Percentiles rank a stretch among this genome's conserved stretches.
Conservation (phyloP, 1,284 basidiomycete species). For the Fomitopsis pinicola region DNA sequence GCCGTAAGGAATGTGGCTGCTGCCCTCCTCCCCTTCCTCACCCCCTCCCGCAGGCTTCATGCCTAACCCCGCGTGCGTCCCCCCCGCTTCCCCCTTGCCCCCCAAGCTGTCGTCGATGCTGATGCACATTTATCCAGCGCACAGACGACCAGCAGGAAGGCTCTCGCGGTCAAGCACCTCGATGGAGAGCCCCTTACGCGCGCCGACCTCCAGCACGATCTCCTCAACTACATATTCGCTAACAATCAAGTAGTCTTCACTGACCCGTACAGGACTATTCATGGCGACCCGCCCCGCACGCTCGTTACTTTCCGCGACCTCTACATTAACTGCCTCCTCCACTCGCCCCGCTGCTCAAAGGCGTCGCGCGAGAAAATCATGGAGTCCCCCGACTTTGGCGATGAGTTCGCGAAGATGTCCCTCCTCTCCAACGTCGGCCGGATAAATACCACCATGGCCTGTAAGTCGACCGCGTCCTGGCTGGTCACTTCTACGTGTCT, state of each 20-base stretch:
- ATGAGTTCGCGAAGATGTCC: constrained; percentile 82
- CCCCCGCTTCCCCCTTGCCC: neutral
- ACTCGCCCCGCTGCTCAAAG: constrained; percentile 82
- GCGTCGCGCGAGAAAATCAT: constrained; percentile 83
- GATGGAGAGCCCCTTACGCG: constrained; percentile 77
- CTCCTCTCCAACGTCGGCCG: constrained; percentile 89
- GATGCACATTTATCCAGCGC: constrained; percentile 33
- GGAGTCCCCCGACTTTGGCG: constrained; percentile 73
- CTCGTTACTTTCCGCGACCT: constrained; percentile 79
- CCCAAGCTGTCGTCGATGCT: neutral
- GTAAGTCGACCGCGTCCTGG: constrained; percentile 40
- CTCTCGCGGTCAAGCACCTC: constrained; percentile 70
- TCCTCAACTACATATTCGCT: constrained; percentile 75
- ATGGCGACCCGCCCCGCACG: constrained; percentile 40
- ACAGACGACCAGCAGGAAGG: constrained; percentile 62
- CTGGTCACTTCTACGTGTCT: neutral
- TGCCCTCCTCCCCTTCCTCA: constrained; percentile 8
- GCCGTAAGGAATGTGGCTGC: constrained; percentile 26
- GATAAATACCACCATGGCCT: constrained; percentile 93
- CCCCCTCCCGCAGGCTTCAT: constrained; percentile 8
- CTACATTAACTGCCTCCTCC: constrained; percentile 77
- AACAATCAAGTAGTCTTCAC: constrained; percentile 73
- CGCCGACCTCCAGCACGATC: constrained; percentile 83
- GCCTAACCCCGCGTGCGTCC: constrained; percentile 14
- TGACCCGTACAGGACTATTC: constrained; percentile 38